phyloP scores from a whole-genome alignment of 345 rosid genomes.

The Eucalyptus cloeziana region DNA sequence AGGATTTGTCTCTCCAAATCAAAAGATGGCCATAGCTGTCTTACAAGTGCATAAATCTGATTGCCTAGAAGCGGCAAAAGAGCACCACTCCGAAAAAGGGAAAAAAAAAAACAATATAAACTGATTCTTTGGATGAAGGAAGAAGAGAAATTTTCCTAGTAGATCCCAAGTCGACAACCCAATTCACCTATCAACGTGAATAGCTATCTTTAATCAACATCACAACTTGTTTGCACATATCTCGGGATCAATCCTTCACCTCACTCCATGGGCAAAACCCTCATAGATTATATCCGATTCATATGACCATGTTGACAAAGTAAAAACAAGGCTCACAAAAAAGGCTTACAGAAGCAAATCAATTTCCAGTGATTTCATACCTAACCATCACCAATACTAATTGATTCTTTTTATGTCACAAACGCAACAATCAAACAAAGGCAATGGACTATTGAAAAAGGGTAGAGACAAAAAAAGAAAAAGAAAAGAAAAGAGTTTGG shows the following conservation, averaged over 20 bases:
- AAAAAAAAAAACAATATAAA: neutral
- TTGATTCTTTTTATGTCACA: neutral
- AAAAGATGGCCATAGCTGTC: neutral
- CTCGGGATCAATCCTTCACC: neutral
- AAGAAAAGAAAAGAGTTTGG: neutral
- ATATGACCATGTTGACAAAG: neutral
- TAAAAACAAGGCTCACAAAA: neutral
- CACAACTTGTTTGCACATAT: neutral
- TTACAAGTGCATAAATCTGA: neutral
- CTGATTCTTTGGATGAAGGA: neutral
- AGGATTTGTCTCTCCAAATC: neutral
- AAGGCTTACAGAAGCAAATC: neutral
- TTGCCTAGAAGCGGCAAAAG: neutral
- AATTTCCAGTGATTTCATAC: neutral
- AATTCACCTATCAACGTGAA: neutral
- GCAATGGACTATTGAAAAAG: neutral
- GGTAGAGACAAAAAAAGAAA: neutral
- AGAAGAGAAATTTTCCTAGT: neutral
- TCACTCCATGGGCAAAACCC: neutral
- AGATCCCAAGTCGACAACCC: neutral
- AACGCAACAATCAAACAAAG: neutral
- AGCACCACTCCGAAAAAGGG: neutral
- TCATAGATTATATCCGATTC: neutral
- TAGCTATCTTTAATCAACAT: neutral
- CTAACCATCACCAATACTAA: neutral